These are phyloP conservation scores for Corylus avellana DNA, from an alignment of 306 rosid species.

Conservation along the genomic window DNA sequence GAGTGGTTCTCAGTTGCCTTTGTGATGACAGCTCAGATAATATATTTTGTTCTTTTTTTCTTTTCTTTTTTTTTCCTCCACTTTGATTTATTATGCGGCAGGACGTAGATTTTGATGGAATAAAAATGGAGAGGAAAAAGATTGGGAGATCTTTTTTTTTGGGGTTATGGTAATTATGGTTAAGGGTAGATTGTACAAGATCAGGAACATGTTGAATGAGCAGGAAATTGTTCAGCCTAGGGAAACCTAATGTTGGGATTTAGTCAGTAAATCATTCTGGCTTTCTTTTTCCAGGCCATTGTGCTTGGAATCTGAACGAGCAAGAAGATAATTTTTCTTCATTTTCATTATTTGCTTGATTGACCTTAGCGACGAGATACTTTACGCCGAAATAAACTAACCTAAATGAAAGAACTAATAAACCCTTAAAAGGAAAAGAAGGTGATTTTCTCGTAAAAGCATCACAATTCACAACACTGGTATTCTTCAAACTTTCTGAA, in stretches of 20 bases:
- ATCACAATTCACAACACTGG: background rate
- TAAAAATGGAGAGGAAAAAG: background rate
- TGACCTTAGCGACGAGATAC: background rate
- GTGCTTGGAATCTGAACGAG: background rate
- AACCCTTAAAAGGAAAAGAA: too few relatives aligned
- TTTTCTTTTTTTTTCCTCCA: too few relatives aligned
- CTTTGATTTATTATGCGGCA: background rate
- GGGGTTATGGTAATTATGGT: background rate
- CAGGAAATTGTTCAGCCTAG: background rate
- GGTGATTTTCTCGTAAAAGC: background rate
- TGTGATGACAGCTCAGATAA: background rate
- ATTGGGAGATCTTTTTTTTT: too few relatives aligned
- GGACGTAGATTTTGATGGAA: background rate
- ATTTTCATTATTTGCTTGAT: too few relatives aligned
- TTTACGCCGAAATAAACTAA: too few relatives aligned
- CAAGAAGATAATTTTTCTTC: background rate
- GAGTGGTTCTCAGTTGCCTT: background rate
- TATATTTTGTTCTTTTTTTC: background rate
- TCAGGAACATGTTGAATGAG: background rate
- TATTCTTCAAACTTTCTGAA: background rate
- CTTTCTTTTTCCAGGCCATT: background rate
- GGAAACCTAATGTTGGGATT: background rate
- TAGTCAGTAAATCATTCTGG: background rate
- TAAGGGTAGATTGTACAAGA: background rate
- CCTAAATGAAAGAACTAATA: background rate